Base-by-base conservation (phyloP, 352 stramenopile genomes). In the Pelagophyceae sp. region DNA sequence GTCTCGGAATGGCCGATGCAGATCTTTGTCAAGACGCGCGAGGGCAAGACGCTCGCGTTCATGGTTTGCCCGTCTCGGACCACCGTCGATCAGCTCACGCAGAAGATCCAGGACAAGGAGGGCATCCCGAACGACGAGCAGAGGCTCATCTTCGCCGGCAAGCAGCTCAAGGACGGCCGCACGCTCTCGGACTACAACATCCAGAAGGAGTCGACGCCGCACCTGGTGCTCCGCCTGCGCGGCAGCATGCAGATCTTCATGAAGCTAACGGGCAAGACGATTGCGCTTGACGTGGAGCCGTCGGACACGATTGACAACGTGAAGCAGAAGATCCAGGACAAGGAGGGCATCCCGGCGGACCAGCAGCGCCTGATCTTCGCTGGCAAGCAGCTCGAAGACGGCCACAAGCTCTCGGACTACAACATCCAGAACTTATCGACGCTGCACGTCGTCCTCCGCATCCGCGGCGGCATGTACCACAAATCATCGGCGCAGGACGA, bases 281-380 rank as follows among this genome's bases (percentile, higher is more conserved):
- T 99, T 89, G 99, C 97, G 76, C 88, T 99, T 69, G 96, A 99
- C 89, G 96, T 99, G 54, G 96, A 99, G 87, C 93, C 96, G 50
- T 96, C 89, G 54, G 97, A 99, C 87, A 98, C 93, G 79, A 99
- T 99, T 90, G 95, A 98, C 87, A 98, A 98, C 88, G 96, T 99
- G 72, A 99, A 99, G 94, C 90, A 94, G 78, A 99, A 99, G 94
- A 99, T 99, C 84, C 96, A 99, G 88, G 96, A 99, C 88, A 99
- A 99, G 92, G 96, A 99, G 86, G 96, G 95, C 80, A 99, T 92
- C 75, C 88, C 89, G 37, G 87, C 88, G 0, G 88, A 92, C 87
- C 88, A 93, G 80, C 89, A 95, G 83, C 83, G 89, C 80, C 82
- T 95, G 50, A 94, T 94, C 82, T 95, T 95, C 80, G 88, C 88